Percentiles rank a stretch among this genome's conserved stretches.
These are phyloP conservation scores for Ilyonectria sp. DNA, from an alignment of 2,329 filamentous ascomycete species.

Conservation along the genomic window DNA sequence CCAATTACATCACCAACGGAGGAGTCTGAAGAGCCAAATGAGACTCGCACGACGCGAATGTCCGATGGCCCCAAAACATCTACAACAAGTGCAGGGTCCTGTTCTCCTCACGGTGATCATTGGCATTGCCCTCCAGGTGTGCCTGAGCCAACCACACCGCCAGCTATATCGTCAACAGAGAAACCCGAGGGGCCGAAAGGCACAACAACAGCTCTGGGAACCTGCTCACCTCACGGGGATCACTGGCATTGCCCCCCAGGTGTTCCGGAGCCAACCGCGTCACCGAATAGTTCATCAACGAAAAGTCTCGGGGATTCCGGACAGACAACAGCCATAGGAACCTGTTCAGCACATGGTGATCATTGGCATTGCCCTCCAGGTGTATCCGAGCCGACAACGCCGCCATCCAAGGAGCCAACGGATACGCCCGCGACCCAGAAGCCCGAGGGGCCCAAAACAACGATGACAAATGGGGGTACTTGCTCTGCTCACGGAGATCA, in stretches of 20 bases:
- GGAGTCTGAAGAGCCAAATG: background rate
- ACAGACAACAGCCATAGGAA: background rate
- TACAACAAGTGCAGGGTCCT: background rate
- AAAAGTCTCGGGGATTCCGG: too few species aligned
- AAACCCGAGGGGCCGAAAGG: background rate
- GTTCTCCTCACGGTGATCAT: constrained; percentile 6
- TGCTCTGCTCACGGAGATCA: constrained; percentile 13
- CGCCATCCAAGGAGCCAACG: background rate
- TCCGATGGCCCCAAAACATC: too few species aligned
- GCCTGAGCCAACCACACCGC: background rate
- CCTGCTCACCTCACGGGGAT: constrained; percentile 28
- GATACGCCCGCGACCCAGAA: too few species aligned
- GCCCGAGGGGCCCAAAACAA: too few species aligned
- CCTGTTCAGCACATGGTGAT: constrained; percentile 6
- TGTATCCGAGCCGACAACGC: background rate
- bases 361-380: constrained; percentile 7
- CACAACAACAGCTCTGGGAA: background rate
- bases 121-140: background rate
- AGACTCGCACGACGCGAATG: too few species aligned
- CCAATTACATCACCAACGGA: background rate
- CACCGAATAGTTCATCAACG: background rate
- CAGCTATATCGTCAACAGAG: too few species aligned
- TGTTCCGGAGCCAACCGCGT: background rate
- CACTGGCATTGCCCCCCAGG: constrained; percentile 6
- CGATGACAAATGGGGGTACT: background rate